Evolutionary conservation across 768 basidiomycete species (phyloP).

Genomic region (Lactarius indigo): DNA sequence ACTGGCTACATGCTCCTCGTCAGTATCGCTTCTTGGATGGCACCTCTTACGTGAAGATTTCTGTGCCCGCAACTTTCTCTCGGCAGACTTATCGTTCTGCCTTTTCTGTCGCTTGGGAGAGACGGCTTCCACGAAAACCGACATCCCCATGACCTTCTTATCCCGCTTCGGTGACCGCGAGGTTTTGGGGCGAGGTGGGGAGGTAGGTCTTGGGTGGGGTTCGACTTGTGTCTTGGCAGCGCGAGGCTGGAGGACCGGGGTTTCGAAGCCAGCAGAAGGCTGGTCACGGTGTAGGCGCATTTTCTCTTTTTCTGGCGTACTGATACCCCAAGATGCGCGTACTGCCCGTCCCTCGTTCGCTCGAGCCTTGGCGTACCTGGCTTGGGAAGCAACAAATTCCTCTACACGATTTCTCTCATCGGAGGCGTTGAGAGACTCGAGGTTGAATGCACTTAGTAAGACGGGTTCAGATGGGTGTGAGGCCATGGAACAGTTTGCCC

Average conservation of each 20-base stretch:
- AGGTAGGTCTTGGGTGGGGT: background rate
- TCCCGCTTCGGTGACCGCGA: background rate
- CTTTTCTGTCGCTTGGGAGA: background rate
- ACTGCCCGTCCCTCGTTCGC: constrained; percentile 37
- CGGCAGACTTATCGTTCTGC: background rate
- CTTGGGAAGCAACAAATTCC: constrained; percentile 50
- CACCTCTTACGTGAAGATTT: constrained; percentile 2
- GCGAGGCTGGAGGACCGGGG: constrained; percentile 28
- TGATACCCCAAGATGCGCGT: constrained; percentile 27
- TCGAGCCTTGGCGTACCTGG: constrained; percentile 41
- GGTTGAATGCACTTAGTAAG: constrained; percentile 6
- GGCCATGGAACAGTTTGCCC: background rate
- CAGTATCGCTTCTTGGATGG: constrained; percentile 26
- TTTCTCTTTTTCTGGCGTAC: constrained; percentile 2
- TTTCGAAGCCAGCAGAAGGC: constrained; percentile 23
- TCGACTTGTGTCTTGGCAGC: background rate
- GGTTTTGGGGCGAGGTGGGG: background rate
- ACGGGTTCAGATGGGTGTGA: background rate
- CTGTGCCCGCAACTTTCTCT: background rate
- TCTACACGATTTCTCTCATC: constrained; percentile 43
- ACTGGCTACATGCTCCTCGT: constrained; percentile 39
- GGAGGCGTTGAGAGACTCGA: constrained; percentile 29
- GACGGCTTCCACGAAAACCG: background rate
- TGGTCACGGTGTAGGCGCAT: constrained; percentile 9
- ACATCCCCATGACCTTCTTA: background rate